Evolutionary conservation across 2,329 filamentous ascomycete species (phyloP), one percentile per base, ranked within the genome.

Genomic region (Cordyceps tenuipes): DNA sequence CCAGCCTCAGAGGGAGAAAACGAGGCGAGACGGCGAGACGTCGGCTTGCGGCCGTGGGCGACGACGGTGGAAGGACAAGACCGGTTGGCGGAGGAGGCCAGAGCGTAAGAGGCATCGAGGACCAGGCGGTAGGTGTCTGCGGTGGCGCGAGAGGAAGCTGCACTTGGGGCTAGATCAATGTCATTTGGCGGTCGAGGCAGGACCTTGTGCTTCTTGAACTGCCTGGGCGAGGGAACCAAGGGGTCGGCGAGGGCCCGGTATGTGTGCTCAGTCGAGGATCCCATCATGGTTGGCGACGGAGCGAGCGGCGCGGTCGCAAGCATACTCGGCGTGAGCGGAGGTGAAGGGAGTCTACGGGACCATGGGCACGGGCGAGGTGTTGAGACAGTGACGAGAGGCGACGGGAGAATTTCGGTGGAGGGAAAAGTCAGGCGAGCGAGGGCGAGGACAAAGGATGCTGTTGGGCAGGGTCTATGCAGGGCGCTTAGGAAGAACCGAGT

Each of bases 191-290:
- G 73, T 57, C 67, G 71, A 62, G 77, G 77, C 26, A 79, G 66
- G 53, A 71, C 64, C 68, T 79, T 79, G 68, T 79, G 77, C 64
- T 71, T 78, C 65, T 74, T 78, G 69, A 79, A 78, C 63, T 74
- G 74, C 61, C 71, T 71, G 55, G 73, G 72, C 43, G 65, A 66
- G 29, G 65, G 55, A 19, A 47, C 67, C 48, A 68, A 48, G 12
- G 54, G 63, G 62, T 63, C 65, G 57, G 68, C 62, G 49, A 68
- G 61, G 59, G 68, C 62, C 62, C 66, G 65, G 29, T 68, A 60
- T 41, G 64, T 65, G 64, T 69, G 66, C 59, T 72, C 67, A 52
- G 66, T 64, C 57, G 69, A 63, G 57, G 68, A 63, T 59, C 67
- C 68, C 64, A 69, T 66, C 71, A 74, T 74, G 63, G 66, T 68